A percentile compares a stretch with the other conserved stretches of the same genome.
phyloP scores from a whole-genome alignment of 805 yeast species.

The Brettanomyces sp. region DNA sequence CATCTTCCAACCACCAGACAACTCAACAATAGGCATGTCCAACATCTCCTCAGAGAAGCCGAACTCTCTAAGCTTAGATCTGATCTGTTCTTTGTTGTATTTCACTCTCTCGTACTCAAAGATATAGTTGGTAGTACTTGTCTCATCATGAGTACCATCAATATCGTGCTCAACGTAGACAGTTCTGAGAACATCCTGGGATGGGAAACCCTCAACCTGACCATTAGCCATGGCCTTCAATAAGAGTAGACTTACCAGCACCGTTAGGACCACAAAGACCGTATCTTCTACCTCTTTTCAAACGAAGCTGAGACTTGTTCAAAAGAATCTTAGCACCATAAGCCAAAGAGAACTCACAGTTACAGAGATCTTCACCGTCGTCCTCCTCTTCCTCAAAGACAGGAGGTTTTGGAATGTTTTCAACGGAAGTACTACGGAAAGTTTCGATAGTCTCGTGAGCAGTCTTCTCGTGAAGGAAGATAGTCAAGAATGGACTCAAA shows the following conservation, averaged over 20 bases:
- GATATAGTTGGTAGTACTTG: conserved; percentile 89
- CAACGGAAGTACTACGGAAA: conserved; percentile 92
- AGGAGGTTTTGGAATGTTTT: conserved; percentile 96
- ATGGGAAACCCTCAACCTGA: conserved; percentile 99
- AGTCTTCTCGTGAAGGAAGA: conserved; percentile 88
- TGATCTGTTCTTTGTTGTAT: conserved; percentile 65
- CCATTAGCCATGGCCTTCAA: conserved; percentile 97
- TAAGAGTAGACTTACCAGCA: conserved; percentile 96
- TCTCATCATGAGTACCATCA: conserved; percentile 96
- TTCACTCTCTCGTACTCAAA: conserved; percentile 39
- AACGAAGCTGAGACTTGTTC: conserved; percentile 98
- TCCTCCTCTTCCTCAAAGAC: conserved; percentile 86
- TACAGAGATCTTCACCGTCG: conserved; percentile 99
- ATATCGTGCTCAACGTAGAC: conserved; percentile 99
- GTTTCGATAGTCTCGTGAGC: conserved; percentile 87
- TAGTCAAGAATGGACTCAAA: conserved; percentile 89
- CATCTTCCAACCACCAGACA: conserved; percentile 99
- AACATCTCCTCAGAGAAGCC: conserved; percentile 92
- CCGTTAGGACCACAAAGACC: conserved; percentile 99
- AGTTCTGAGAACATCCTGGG: conserved; percentile 98
- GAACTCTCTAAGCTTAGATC: conserved; percentile 76
- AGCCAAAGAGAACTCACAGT: conserved; percentile 99
- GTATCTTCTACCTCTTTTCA: conserved; percentile 98
- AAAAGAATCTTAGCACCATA: conserved; percentile 99
- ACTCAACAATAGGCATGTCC: conserved; percentile 85